Base-by-base conservation (phyloP, 805 yeast genomes). In the Sungouiella thailandica region DNA sequence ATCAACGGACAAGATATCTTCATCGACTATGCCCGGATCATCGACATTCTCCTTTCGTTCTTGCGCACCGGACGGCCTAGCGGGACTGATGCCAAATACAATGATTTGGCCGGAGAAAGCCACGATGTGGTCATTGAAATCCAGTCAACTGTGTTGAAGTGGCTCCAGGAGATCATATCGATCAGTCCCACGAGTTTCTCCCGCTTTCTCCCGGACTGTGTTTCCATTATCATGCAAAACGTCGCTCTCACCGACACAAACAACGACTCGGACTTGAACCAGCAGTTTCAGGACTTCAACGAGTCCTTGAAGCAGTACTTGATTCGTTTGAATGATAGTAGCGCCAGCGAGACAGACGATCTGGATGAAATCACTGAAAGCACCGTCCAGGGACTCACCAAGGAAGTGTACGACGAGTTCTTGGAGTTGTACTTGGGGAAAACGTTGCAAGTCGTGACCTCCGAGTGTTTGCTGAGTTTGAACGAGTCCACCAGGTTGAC, bases 401-500 rank as follows among this genome's bases (percentile, higher is more conserved):
- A 52, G 28, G 72, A 65, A 23, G 60, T 58, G 2, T 55, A 58
- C 23, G 64, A 62, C 12, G 73, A 67, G 36, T 65, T 65, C 35
- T 52, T 61, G 20, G 70, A 66, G 41, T 48, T 58, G 25, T 58
- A 65, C 25, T 51, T 66, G 35, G 52, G 54, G 6, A 49, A 82
- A 5, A 78, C 87, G 1, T 78, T 88, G 25, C 78, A 79, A 37
- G 79, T 82, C 4, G 67, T 90, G 36, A 80, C 86, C 3, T 54
- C 77, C 25, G 95, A 88, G 52, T 62, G 64, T 36, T 50, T 63
- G 15, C 55, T 54, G 28, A 53, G 58, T 5, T 36, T 53, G 16
- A 80, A 84, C 46, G 95, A 87, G 40, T 77, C 80, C 18, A 83
- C 96, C 0, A 72, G 93, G 38, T 70, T 87, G 22, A 86, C 94